Base-by-base conservation (phyloP, 2,329 filamentous ascomycete genomes). In the Tothia fuscella region DNA sequence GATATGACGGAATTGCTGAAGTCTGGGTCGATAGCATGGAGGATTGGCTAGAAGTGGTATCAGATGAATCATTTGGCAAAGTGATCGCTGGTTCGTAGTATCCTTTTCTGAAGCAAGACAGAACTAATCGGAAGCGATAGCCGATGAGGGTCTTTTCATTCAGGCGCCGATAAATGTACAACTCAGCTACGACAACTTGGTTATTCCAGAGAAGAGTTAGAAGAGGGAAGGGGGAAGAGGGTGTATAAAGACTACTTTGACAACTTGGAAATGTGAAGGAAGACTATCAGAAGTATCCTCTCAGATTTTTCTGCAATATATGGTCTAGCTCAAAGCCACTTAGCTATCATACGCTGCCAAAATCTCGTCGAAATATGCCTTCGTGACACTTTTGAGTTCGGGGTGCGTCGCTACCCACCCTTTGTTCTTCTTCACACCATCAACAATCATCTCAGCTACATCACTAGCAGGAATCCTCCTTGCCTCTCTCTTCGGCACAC, bases 21-120 rank as follows among this genome's bases (percentile, higher is more conserved):
- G 47, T 51, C 6, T 51, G 48, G 49, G 46, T 51, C 9, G 50
- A 51, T 21, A 47, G 46, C 36, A 31, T 51, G n/a, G 45, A 51
- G 35, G 44, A 46, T 1, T 51, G 49, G 49, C 37, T 42, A 30
- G 30, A 25, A 5, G 47, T 51, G 7, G 49, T 44, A 5, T 44
- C 47, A 19, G 49, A 51, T 41, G 36, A 40, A 10, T 44, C 45
- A n/a, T 51, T 51, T 42, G 40, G 47, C 13, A 30, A 30, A 13
- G 43, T 34, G 22, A 49, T 51, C 45, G 41, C 32, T 5, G 9
- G 40, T 42, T 17, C 40, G 40, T 40, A 20, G 6, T 20, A 9
- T 21, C 10, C 19, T 20, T 20, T 24, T 40, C 19, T 10, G 20
- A 33, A 6, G 6, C 31, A 6, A 10, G 17, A 24, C 9, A 40